Base-by-base conservation (phyloP, 495 filamentous ascomycete genomes). In the Penicillium robsamsonii region DNA sequence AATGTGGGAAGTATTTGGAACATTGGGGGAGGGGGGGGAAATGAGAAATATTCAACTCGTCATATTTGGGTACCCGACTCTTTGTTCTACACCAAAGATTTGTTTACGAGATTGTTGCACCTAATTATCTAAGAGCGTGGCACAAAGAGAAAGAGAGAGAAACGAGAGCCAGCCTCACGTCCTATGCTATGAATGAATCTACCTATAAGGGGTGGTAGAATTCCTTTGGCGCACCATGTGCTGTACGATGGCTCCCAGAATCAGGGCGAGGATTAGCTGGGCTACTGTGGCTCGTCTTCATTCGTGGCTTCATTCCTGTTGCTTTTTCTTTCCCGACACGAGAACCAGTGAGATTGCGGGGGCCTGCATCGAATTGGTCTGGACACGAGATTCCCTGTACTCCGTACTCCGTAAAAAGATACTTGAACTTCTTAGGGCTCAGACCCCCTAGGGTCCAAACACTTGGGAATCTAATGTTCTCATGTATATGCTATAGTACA, bases 11-110 rank as follows among this genome's bases (percentile, higher is more conserved):
- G 49, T 52, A 42, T 52, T 52, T 52, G 43, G 50, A 43, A 50
- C 13, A 31, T 24, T n/a, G 40, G 20, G 53, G 15, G 24, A 17
- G 30, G 20, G 53, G 15, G 24, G 25, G 20, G 24, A 15, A 18
- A 46, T 56, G 4, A 24, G 41, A 50, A 58, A 48, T 56, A 46
- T 56, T 22, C 35, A 42, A 52, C n/a, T 43, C 50, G 38, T 52
- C 48, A 51, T 51, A 17, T 40, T 52, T 52, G 25, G 55, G 49
- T 44, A 47, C 50, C 50, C 50, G 37, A 51, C 18, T 29, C 50
- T 52, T 52, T 52, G 37, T 49, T 37, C 41, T 43, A 43, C 41
- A 29, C 25, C 3, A 29, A 11, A 9, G 29, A 46, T 13, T 48
- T 33, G n/a, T 37, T 30, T n/a, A 46, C 44, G 44, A 49, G 31